phyloP scores from a whole-genome alignment of 1,284 basidiomycete species.

The Papiliotrema terrestris region DNA sequence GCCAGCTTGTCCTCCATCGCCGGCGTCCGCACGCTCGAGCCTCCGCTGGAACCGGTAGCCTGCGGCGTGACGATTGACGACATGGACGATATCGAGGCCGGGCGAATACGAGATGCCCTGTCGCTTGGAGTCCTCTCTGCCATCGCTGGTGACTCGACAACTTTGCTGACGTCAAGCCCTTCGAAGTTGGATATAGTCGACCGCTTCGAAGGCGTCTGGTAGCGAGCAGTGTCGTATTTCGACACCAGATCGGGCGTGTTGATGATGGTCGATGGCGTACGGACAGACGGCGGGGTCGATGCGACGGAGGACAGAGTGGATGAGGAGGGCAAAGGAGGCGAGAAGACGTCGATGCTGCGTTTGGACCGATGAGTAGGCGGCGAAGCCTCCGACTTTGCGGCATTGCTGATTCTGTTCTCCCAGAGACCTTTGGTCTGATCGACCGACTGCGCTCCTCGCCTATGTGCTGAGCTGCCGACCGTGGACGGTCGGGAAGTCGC shows the following conservation, averaged over 20 bases:
- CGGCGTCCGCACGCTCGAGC: constrained; percentile 19
- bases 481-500: neutral
- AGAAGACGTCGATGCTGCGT: neutral
- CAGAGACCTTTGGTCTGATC: constrained; percentile 39
- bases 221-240: neutral
- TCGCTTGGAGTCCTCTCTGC: constrained; percentile 1
- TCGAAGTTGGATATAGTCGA: constrained; percentile 5
- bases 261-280: constrained; percentile 7
- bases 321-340: constrained; percentile 5
- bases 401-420: constrained; percentile 40
- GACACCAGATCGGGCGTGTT: neutral
- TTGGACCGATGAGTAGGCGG: neutral
- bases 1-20: constrained; percentile 39
- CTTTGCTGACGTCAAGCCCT: constrained; percentile 1
- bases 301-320: neutral
- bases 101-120: constrained; percentile 8
- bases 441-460: constrained; percentile 22
- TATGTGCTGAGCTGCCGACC: constrained; percentile 15
- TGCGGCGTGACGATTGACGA: constrained; percentile 24
- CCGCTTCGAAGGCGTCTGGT: constrained; percentile 6
- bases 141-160: neutral
- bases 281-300: neutral
- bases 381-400: constrained; percentile 5
- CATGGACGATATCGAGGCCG: constrained; percentile 21
- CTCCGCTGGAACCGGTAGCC: constrained; percentile 28